Base-by-base conservation (phyloP, 1,284 basidiomycete species). In the Trametes versicolor region DNA sequence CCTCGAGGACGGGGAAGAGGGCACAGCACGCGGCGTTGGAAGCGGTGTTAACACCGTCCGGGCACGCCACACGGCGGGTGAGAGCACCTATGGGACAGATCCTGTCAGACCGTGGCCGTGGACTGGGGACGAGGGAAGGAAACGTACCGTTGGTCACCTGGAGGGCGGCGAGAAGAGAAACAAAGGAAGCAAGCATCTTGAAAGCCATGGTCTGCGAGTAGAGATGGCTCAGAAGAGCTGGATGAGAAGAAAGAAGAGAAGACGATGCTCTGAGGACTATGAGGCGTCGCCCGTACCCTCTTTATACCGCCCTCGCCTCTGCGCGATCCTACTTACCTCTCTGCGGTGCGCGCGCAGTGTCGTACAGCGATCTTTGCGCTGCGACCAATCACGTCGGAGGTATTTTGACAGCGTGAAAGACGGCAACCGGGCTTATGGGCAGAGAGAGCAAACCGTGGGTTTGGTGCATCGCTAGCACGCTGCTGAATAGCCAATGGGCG, bases 1-100 rank as follows among this genome's bases (percentile, higher is more conserved):
- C 76, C 19, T 78, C 76, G n/a, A 76, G 71, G 34, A 79, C 66
- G 47, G 78, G 72, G 74, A 79, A 80, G 53, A 73, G 68, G 59
- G 73, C 68, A 65, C 79, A 80, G 70, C 79, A 81, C 27, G 78
- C 79, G n/a, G 68, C 75, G 62, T 80, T 77, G 0, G 76, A 69
- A 17, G 76, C 77, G 4, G 70, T 73, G 50, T 75, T 67, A 1
- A 62, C 54, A 19, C 71, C 71, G 60, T 69, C 66, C 9, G 71
- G 60, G 58, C 71, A 72, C 19, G 69, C 45, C 2, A 69, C 67
- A 54, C 69, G 64, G 36, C 66, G 65, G 27, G 66, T 72, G 27
- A 71, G 34, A 12, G 71, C 71, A 54, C 67, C 71, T 70, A 29
- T 25, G 25, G 15, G 48, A 45, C 15, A 50, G 29, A n/a, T 32